Evolutionary conservation across 768 basidiomycete genomes (phyloP), one percentile per base, ranked within the genome.

Genomic region (Dictyophora rubrovolvata): DNA sequence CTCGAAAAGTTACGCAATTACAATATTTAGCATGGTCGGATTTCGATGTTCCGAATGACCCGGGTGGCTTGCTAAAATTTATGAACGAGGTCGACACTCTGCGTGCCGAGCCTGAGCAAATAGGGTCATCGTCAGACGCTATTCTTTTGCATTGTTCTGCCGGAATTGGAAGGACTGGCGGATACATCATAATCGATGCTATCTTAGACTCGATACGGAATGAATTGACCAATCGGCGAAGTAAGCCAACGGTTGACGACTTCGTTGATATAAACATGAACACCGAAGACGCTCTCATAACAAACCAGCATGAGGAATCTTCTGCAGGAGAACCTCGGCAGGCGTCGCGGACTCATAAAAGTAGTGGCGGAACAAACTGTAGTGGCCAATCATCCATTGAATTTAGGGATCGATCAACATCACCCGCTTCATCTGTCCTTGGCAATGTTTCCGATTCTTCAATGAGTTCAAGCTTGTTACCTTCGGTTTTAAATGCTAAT

Each of bases 21-120:
- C 95, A 98, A 69, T 97, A 93, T 67, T 78, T 94, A 42, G 86
- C 87, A 42, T 98, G 95, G 95, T 92, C 94, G 1, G 95, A 98
- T 66, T 87, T 97, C 75, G 93, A 93, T 68, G 92, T 98, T 12
- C 95, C 95, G 0, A 83, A 86, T 12, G 84, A 91, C 60, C 85
- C 94, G 0, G 74, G 80, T 7, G 86, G 85, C 7, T 74, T 97
- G 18, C 72, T 96, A 47, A 74, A 78, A 14, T 78, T 98, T 21
- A 80, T 96, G 55, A 78, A 76, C 60, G 83, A 85, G 62, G 86
- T 92, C n/a, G 84, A 80, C 62, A 66, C 66, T 3, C 62, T 65
- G 51, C 67, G 65, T 34, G 69, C 66, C 37, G 58, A 56, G 20
- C 67, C 69, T 20, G 6, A 69, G 60, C 48, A 57, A 63, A 14